A percentile compares a stretch with the other conserved stretches of the same genome.
These are phyloP conservation scores for Cadophora malorum DNA, from an alignment of 2,329 filamentous ascomycete genomes.

Conservation along the genomic window DNA sequence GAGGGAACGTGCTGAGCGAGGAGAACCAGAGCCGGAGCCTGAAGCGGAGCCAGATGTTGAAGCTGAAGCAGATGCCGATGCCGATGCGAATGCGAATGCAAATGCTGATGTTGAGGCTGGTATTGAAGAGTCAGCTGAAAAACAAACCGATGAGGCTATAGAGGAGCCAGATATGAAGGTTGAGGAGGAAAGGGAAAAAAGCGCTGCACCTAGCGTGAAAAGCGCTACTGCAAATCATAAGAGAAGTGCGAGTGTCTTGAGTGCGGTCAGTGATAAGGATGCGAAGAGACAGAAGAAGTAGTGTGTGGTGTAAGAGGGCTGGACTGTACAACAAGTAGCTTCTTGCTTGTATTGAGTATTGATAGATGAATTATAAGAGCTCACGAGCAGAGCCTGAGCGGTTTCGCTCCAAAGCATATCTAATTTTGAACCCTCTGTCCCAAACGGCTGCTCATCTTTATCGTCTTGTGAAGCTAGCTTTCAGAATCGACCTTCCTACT, in stretches of 20 bases:
- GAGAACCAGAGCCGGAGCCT: constrained; percentile 22
- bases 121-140: constrained; percentile 40
- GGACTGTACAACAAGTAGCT: constrained; percentile 4
- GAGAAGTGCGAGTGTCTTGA: constrained; percentile 83
- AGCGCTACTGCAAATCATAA: constrained; percentile 72
- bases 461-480: no score
- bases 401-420: background rate
- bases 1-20: constrained; percentile 40
- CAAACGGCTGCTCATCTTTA: no score
- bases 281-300: constrained; percentile 56
- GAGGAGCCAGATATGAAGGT: constrained; percentile 61
- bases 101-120: constrained; percentile 45
- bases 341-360: constrained; percentile 14
- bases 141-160: constrained; percentile 50
- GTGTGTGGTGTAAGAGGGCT: background rate
- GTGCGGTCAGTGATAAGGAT: constrained; percentile 67
- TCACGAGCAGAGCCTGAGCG: background rate
- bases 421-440: background rate
- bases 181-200: constrained; percentile 45
- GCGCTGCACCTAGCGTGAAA: constrained; percentile 50
- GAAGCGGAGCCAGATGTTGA: constrained; percentile 52
- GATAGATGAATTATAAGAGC: constrained; percentile 10
- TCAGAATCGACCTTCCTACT: no score
- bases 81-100: constrained; percentile 33
- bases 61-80: constrained; percentile 37